Percentiles rank a stretch among this genome's conserved stretches.
phyloP scores from a whole-genome alignment of 345 rosid genomes.

The Turritis glabra region DNA sequence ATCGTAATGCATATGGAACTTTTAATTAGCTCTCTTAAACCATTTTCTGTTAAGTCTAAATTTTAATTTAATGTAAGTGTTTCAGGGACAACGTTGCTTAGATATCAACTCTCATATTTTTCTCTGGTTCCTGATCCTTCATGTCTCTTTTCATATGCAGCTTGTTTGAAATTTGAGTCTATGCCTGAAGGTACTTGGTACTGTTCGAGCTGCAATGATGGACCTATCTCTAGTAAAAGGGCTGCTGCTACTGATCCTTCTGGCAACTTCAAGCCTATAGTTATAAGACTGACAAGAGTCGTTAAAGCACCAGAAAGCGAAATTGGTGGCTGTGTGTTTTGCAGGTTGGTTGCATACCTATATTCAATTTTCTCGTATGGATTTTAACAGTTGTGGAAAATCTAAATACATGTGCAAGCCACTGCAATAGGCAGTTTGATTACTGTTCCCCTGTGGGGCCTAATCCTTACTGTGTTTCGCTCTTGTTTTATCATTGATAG shows the following conservation, averaged over 20 bases:
- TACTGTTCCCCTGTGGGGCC: neutral
- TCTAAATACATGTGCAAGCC: neutral
- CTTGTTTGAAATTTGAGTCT: constrained; percentile 65
- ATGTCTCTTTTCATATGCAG: constrained; percentile 55
- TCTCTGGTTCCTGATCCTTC: constrained; percentile 21
- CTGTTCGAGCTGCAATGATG: constrained; percentile 73
- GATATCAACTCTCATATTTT: neutral
- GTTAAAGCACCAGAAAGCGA: constrained; percentile 78
- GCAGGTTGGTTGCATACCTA: constrained; percentile 62
- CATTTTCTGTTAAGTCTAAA: neutral
- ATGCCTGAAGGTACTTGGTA: constrained; percentile 75
- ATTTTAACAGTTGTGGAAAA: neutral
- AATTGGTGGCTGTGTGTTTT: constrained; percentile 89
- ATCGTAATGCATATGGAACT: neutral
- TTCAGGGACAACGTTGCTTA: neutral
- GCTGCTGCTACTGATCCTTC: constrained; percentile 45
- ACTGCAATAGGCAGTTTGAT: constrained; percentile 3
- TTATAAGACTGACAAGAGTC: constrained; percentile 61
- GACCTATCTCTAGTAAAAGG: constrained; percentile 45
- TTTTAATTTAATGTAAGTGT: neutral
- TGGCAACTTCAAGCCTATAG: constrained; percentile 50
- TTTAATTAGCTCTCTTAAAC: neutral
- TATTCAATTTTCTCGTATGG: neutral
- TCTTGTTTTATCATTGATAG: constrained; percentile 41
- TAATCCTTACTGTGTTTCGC: neutral